Percentiles rank a stretch among this genome's conserved stretches.
phyloP scores from a whole-genome alignment of 768 basidiomycete genomes.

The Phallus indusiatus region DNA sequence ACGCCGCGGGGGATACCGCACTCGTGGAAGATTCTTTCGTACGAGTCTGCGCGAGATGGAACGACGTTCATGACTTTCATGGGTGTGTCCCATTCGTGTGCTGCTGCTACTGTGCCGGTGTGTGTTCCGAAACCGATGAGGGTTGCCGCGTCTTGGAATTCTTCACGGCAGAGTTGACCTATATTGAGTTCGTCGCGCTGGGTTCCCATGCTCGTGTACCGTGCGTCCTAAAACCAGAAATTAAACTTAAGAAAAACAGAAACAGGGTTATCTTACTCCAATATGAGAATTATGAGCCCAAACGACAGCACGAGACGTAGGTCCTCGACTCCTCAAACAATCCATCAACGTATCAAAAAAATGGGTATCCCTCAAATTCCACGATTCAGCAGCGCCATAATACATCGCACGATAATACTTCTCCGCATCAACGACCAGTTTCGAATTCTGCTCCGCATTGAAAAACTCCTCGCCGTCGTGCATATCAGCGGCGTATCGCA shows the following conservation, averaged over 20 bases:
- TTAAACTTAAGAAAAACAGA: neutral
- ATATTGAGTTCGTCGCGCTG: conserved; percentile 21
- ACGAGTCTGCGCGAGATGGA: conserved; percentile 15
- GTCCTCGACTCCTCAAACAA: conserved; percentile 12
- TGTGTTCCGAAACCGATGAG: conserved; percentile 20
- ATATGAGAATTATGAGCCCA: conserved; percentile 25
- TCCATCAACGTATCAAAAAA: conserved; percentile 18
- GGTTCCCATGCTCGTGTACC: conserved; percentile 21
- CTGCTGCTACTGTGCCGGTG: conserved; percentile 22
- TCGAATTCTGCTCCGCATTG: conserved; percentile 22
- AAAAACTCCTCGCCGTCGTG: conserved; percentile 17
- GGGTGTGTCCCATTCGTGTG: conserved; percentile 20
- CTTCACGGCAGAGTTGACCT: conserved; percentile 21
- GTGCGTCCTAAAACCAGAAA: conserved; percentile 12
- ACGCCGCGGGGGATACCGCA: conserved; percentile 7
- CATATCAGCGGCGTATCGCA: conserved; percentile 16
- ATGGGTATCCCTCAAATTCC: conserved; percentile 18
- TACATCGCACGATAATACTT: conserved; percentile 23
- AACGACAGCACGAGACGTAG: conserved; percentile 16
- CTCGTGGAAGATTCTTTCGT: conserved; percentile 18
- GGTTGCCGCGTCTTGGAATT: conserved; percentile 19
- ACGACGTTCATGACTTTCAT: conserved; percentile 18
- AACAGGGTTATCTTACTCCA: conserved; percentile 2
- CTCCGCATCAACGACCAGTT: conserved; percentile 22
- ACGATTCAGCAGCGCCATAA: conserved; percentile 17